Evolutionary conservation across 2,329 filamentous ascomycete genomes (phyloP).

Genomic region (Botrytis galanthina): DNA sequence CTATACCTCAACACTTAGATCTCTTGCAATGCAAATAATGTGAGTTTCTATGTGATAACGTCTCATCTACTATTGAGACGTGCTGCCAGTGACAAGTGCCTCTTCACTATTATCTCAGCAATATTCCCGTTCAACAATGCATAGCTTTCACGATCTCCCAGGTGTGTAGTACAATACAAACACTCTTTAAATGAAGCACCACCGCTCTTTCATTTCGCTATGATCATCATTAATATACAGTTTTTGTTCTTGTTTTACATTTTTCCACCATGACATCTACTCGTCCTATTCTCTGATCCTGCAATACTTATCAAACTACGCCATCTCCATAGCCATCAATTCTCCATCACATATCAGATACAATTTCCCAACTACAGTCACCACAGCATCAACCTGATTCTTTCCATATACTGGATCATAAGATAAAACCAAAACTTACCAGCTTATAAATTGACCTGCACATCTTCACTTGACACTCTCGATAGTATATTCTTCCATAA

Average conservation of each 20-base stretch:
- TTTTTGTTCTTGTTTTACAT: background rate
- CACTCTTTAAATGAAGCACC: background rate
- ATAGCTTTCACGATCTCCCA: background rate
- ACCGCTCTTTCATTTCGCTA: accelerated
- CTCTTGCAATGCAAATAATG: background rate
- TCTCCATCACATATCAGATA: accelerated
- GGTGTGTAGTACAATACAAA: no score
- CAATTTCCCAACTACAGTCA: background rate
- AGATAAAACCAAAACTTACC: background rate
- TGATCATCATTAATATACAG: accelerated
- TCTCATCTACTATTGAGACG: background rate
- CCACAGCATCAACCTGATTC: background rate
- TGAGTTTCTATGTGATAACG: background rate
- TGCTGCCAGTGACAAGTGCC: background rate
- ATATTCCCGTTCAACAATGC: background rate
- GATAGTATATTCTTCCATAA: accelerated
- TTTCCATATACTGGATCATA: background rate
- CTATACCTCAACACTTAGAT: background rate
- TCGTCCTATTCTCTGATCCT: background rate
- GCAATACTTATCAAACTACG: background rate
- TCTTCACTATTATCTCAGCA: background rate
- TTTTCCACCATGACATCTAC: background rate
- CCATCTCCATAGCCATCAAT: no score
- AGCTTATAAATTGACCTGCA: accelerated
- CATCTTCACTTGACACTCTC: background rate